These are phyloP conservation scores for Corynascus novoguineensis DNA, from an alignment of 495 filamentous ascomycete genomes.

Conservation along the genomic window DNA sequence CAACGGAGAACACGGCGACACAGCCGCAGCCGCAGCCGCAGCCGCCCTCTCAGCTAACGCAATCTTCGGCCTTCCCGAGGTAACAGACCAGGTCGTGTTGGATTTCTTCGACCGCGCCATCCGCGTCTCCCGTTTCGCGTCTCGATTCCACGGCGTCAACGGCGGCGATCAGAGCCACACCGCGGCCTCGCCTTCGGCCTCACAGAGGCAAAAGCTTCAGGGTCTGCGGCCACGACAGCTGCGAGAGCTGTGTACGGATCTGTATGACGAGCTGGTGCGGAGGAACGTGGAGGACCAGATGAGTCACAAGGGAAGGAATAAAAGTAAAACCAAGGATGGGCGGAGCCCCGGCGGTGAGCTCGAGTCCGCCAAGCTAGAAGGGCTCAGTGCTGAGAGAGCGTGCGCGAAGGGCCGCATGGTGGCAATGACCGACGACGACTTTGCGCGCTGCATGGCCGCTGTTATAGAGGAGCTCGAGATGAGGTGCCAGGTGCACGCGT, in stretches of 20 bases:
- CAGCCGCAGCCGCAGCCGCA: too few species aligned
- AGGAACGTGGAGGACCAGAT: constrained; percentile 6
- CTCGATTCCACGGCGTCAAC: not conserved
- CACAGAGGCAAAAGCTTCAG: not conserved
- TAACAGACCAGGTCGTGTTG: not conserved
- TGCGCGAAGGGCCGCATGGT: not conserved
- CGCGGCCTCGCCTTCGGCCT: not conserved
- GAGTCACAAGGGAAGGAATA: too few species aligned
- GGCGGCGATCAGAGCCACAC: not conserved
- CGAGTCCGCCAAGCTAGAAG: not conserved
- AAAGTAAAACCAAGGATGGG: not conserved
- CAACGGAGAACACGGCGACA: too few species aligned
- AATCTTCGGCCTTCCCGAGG: constrained; percentile 5
- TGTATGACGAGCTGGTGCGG: constrained; percentile 12
- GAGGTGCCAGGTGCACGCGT: not conserved
- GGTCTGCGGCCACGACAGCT: not conserved
- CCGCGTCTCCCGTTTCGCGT: constrained; percentile 5
- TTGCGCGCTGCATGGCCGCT: not conserved
- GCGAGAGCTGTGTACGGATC: constrained; percentile 4
- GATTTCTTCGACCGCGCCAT: constrained; percentile 16
- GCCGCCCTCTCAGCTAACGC: not conserved
- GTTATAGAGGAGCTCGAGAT: constrained; percentile 1
- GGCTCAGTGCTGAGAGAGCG: not conserved
- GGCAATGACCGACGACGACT: not conserved
- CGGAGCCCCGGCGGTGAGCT: not conserved